phyloP scores from a whole-genome alignment of 768 basidiomycete genomes.

The Leccinum subgranulosum region DNA sequence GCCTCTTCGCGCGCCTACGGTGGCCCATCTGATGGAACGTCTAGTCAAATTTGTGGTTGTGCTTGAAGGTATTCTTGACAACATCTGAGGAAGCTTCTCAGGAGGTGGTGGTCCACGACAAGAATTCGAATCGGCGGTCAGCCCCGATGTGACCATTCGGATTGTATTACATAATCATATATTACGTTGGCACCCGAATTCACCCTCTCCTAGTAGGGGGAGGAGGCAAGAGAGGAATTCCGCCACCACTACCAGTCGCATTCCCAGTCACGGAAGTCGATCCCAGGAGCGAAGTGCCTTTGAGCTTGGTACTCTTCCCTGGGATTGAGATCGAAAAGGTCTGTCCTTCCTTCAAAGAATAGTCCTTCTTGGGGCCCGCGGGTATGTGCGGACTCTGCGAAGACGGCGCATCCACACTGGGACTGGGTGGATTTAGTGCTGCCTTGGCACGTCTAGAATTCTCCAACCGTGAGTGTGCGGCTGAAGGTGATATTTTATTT shows the following conservation, averaged over 20 bases:
- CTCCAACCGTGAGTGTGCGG: not conserved
- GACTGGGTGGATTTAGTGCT: constrained; percentile 49
- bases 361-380: constrained; percentile 85
- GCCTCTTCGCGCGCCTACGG: constrained; percentile 41
- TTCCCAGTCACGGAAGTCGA: constrained; percentile 25
- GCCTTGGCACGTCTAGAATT: constrained; percentile 58
- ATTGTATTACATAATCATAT: constrained; percentile 17
- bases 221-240: constrained; percentile 75
- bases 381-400: constrained; percentile 54
- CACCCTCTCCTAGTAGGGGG: constrained; percentile 66
- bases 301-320: constrained; percentile 54
- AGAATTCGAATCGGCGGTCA: not conserved
- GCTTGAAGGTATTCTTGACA: constrained; percentile 52
- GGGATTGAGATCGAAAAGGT: constrained; percentile 92
- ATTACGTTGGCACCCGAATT: constrained; percentile 17
- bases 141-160: constrained; percentile 7
- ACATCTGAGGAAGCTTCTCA: constrained; percentile 38
- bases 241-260: constrained; percentile 31
- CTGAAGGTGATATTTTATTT: not conserved
- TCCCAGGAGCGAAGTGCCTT: constrained; percentile 37
- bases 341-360: constrained; percentile 91
- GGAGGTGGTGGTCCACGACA: constrained; percentile 12
- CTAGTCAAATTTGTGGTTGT: constrained; percentile 27
- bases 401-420: constrained; percentile 46
- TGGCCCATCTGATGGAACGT: constrained; percentile 21